Evolutionary conservation across 75 land plant genomes (phyloP).

Genomic region (Sequoia sempervirens): DNA sequence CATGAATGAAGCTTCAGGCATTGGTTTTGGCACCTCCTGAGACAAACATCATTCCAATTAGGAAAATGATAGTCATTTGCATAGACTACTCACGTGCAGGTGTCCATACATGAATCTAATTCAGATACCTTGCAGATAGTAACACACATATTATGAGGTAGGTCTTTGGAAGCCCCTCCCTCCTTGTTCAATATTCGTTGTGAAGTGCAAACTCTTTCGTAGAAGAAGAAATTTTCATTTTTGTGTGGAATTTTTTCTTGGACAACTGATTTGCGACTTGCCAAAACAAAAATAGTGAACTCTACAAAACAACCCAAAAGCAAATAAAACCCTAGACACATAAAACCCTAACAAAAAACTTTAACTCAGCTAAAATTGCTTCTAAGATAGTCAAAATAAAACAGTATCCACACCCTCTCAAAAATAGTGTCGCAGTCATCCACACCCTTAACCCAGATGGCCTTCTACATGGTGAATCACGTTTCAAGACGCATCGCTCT

Average conservation of each 20-base stretch:
- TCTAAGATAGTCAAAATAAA: too few relatives aligned
- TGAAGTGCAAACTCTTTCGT: constrained; percentile 87
- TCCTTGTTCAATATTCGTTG: constrained; percentile 85
- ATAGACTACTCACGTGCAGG: constrained; percentile 32
- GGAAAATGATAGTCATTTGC: constrained; percentile 33
- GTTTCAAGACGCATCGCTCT: too few relatives aligned
- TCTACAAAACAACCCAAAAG: too few relatives aligned
- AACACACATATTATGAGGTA: constrained; percentile 74
- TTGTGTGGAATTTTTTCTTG: constrained; percentile 26
- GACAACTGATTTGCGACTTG: too few relatives aligned
- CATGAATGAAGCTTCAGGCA: constrained; percentile 22
- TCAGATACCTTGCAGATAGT: constrained; percentile 86
- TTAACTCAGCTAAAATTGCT: too few relatives aligned
- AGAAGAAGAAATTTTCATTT: constrained; percentile 57
- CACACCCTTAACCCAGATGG: too few relatives aligned
- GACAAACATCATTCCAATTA: constrained; percentile 40
- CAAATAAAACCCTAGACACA: too few relatives aligned
- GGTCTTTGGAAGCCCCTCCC: constrained; percentile 84
- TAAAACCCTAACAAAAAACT: too few relatives aligned
- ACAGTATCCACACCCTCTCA: too few relatives aligned
- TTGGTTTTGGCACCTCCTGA: constrained; percentile 33
- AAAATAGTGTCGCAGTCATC: too few relatives aligned
- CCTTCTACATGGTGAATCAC: too few relatives aligned
- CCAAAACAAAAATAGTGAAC: too few relatives aligned
- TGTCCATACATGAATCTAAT: constrained; percentile 32